Percentiles rank a stretch among this genome's conserved stretches.
These are phyloP conservation scores for Hymenoscyphus infarciens DNA, from an alignment of 2,329 filamentous ascomycete genomes.

Conservation along the genomic window DNA sequence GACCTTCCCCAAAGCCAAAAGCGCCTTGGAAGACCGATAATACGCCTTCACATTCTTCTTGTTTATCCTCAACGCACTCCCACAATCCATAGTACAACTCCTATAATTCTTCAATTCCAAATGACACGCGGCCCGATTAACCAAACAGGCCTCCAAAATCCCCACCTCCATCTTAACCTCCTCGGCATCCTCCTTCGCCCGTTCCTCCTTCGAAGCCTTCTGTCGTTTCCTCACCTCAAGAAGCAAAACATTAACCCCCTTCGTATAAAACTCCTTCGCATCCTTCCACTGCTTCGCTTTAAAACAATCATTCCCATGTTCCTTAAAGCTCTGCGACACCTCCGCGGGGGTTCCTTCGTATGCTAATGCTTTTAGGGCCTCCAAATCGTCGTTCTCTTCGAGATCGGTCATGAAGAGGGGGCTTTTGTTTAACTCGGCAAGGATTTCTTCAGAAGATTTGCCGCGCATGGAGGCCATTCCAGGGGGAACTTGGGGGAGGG, in stretches of 20 bases:
- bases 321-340: constrained; percentile 79
- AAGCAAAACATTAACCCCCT: constrained; percentile 72
- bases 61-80: constrained; percentile 73
- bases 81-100: constrained; percentile 81
- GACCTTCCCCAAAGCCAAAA: constrained; percentile 75
- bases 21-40: constrained; percentile 77
- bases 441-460: constrained; percentile 56
- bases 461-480: constrained; percentile 54
- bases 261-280: constrained; percentile 87
- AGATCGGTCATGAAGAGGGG: constrained; percentile 97
- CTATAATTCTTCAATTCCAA: constrained; percentile 86
- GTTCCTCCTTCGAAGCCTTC: constrained; percentile 31
- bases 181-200: constrained; percentile 46
- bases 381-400: constrained; percentile 78
- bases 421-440: constrained; percentile 62
- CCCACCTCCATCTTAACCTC: constrained; percentile 49
- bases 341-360: constrained; percentile 90
- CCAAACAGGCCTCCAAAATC: constrained; percentile 72
- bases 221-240: constrained; percentile 57
- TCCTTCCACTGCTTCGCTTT: constrained; percentile 69
- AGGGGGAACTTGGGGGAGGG: constrained; percentile 46
- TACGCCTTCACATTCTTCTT: constrained; percentile 81
- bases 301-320: constrained; percentile 89
- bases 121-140: constrained; percentile 88
- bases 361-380: constrained; percentile 83